Conservation (phyloP, 2,329 filamentous ascomycete genomes). For the Alternaria brassicicola region DNA sequence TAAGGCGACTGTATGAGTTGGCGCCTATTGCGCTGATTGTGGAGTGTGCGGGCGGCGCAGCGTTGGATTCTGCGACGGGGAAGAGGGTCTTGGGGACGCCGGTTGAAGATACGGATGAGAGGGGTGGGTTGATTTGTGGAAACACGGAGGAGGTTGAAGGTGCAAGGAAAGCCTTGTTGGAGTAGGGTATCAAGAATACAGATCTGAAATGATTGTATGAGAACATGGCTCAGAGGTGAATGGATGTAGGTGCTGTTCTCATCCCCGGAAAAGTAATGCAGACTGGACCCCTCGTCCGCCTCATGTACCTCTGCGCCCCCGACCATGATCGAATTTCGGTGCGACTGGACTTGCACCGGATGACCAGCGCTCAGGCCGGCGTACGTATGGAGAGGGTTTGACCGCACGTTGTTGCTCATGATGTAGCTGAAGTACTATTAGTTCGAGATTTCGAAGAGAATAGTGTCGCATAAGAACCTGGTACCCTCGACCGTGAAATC, state of each 20-base stretch:
- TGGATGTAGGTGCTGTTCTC: background rate
- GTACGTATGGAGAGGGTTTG: no score
- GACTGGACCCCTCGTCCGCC: no score
- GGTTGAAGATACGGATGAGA: slow-evolving; percentile 40
- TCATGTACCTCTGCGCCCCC: no score
- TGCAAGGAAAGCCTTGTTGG: slow-evolving; percentile 13
- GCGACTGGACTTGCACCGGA: no score
- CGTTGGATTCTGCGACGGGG: slow-evolving; percentile 57
- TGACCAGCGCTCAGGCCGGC: no score
- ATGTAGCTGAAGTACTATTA: no score
- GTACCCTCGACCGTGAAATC: no score
- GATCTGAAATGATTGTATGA: background rate
- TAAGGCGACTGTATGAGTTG: slow-evolving; percentile 65
- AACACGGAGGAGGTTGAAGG: slow-evolving; percentile 37
- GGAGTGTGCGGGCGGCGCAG: slow-evolving; percentile 65
- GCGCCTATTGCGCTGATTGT: slow-evolving; percentile 65
- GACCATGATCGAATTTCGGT: no score
- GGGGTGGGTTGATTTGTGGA: slow-evolving; percentile 42
- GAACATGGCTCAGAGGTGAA: background rate
- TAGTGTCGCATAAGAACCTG: no score
- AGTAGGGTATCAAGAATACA: background rate
- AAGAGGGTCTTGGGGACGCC: slow-evolving; percentile 25
- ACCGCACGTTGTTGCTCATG: no score
- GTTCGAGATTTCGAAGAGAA: no score
- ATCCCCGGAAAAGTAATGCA: no score